Evolutionary conservation across 1,139 yeast genomes (phyloP).

Genomic region (Sugiyamaella paludigena): DNA sequence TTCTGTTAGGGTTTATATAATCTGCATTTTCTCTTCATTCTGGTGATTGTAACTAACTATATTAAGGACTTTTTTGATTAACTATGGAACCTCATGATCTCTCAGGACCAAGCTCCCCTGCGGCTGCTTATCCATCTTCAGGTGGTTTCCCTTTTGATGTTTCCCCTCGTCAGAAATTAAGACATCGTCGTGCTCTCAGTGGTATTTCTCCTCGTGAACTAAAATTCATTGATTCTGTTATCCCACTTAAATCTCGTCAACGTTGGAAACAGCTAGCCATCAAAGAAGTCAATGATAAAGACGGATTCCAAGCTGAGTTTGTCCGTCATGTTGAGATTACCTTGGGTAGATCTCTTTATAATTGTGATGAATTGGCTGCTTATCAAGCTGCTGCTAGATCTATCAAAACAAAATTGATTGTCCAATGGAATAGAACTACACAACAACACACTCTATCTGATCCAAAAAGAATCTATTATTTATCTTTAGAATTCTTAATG

Average conservation of each 20-base stretch:
- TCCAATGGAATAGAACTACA: slow-evolving; percentile 93
- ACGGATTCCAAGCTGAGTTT: slow-evolving; percentile 67
- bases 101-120: slow-evolving; percentile 17
- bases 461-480: slow-evolving; percentile 82
- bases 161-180: slow-evolving; percentile 22
- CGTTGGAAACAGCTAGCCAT: slow-evolving; percentile 69
- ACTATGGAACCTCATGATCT: neutral
- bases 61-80: too few relatives aligned
- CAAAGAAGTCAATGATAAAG: slow-evolving; percentile 50
- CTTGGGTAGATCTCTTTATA: slow-evolving; percentile 83
- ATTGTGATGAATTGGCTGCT: slow-evolving; percentile 89
- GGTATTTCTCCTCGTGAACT: slow-evolving; percentile 92
- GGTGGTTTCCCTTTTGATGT: slow-evolving; percentile 19
- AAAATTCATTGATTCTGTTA: slow-evolving; percentile 73
- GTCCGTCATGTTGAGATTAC: slow-evolving; percentile 87
- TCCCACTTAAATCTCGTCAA: slow-evolving; percentile 74
- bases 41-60: too few relatives aligned
- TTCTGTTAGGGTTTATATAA: too few relatives aligned
- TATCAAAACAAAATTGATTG: slow-evolving; percentile 72
- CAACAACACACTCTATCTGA: slow-evolving; percentile 82
- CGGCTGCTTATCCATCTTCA: slow-evolving; percentile 13
- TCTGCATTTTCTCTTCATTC: too few relatives aligned
- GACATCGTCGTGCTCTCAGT: slow-evolving; percentile 63
- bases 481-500: slow-evolving; percentile 88
- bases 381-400: slow-evolving; percentile 84